phyloP scores from a whole-genome alignment of 495 filamentous ascomycete genomes.

The Penicillium paradoxum region DNA sequence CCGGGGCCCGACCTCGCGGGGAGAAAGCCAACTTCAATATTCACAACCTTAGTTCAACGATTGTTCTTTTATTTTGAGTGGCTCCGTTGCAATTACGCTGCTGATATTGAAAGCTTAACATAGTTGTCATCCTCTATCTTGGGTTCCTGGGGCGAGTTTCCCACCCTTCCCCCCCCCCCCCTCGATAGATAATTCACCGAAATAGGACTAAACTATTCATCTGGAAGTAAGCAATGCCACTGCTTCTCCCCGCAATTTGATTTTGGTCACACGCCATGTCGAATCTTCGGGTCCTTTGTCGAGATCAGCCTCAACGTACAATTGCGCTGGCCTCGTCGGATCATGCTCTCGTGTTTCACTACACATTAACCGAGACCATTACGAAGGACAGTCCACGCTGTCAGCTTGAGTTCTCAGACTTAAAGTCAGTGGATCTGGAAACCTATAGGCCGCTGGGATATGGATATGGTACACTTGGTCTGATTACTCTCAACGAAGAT shows the following conservation, averaged over 20 bases:
- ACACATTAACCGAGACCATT: slow-evolving; percentile 53
- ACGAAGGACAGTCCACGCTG: slow-evolving; percentile 58
- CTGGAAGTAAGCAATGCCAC: slow-evolving; percentile 2
- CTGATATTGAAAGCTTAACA: neutral
- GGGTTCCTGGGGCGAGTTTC: too few relatives aligned
- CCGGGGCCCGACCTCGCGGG: neutral
- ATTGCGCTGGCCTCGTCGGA: slow-evolving; percentile 76
- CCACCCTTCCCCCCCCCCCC: too few relatives aligned
- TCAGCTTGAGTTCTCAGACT: slow-evolving; percentile 77
- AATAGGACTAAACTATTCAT: neutral
- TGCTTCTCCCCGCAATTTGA: slow-evolving; percentile 1
- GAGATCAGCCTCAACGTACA: slow-evolving; percentile 74
- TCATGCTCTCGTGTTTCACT: slow-evolving; percentile 76
- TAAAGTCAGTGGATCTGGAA: slow-evolving; percentile 59
- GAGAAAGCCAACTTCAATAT: neutral
- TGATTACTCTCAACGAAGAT: slow-evolving; percentile 80
- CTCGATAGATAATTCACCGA: too few relatives aligned
- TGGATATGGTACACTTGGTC: slow-evolving; percentile 84
- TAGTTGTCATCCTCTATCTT: too few relatives aligned
- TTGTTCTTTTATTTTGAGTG: neutral
- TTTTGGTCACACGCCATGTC: slow-evolving; percentile 33
- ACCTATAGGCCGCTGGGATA: slow-evolving; percentile 70
- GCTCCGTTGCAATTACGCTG: neutral
- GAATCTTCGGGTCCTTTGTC: slow-evolving; percentile 37
- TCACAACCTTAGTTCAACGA: too few relatives aligned